These are phyloP conservation scores for Quercus tomentella DNA, from an alignment of 331 rosid species.

Conservation along the genomic window DNA sequence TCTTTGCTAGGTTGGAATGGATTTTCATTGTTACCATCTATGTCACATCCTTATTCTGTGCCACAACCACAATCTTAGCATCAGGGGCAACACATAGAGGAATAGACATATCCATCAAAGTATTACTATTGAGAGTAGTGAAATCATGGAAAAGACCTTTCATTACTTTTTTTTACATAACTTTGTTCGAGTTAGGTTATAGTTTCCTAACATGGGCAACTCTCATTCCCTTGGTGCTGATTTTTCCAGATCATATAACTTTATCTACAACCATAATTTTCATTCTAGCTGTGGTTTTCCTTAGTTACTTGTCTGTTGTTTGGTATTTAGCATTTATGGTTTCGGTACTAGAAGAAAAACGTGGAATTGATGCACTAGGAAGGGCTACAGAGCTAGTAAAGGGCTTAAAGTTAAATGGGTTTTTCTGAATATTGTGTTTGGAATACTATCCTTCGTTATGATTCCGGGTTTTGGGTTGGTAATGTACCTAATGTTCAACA, in stretches of 20 bases:
- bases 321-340: slow-evolving; percentile 26
- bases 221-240: not conserved
- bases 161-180: slow-evolving; percentile 17
- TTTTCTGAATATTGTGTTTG: slow-evolving; percentile 22
- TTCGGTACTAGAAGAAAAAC: slow-evolving; percentile 25
- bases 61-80: slow-evolving; percentile 12
- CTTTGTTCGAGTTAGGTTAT: slow-evolving; percentile 18
- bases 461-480: not conserved
- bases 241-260: not conserved
- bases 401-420: slow-evolving; percentile 22
- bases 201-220: not conserved
- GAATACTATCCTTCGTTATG: no score
- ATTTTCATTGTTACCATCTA: slow-evolving; percentile 17
- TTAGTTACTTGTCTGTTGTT: slow-evolving; percentile 9
- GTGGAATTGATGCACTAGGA: slow-evolving; percentile 26
- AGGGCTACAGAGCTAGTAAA: slow-evolving; percentile 21
- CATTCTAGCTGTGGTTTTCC: not conserved
- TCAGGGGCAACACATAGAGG: not conserved
- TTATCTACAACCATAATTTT: not conserved
- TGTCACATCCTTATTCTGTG: slow-evolving; percentile 9
- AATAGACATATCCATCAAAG: not conserved
- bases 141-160: slow-evolving; percentile 15
- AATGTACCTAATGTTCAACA: no score
- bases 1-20: slow-evolving; percentile 3
- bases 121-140: not conserved